Percentiles rank a stretch among this genome's conserved stretches.
Evolutionary conservation across 75 land plant genomes (phyloP).

Genomic region (Picea glauca): DNA sequence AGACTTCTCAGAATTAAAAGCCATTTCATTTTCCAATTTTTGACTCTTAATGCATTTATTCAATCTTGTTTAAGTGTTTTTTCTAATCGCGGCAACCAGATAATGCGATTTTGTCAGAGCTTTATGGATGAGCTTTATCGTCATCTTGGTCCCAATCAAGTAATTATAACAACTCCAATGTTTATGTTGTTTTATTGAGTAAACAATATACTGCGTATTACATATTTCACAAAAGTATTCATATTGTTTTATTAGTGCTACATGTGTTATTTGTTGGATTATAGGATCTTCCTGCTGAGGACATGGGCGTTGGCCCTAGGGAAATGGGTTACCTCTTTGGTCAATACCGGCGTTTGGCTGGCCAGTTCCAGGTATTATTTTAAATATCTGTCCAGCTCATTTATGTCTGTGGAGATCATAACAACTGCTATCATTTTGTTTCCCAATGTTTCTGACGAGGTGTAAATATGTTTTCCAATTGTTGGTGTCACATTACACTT

Average conservation of each 20-base stretch:
- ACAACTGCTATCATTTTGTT: no score
- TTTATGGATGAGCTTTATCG: constrained; percentile 95
- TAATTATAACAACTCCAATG: constrained; percentile 7
- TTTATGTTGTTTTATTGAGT: not conserved
- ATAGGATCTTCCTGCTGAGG: constrained; percentile 95
- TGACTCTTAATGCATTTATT: not conserved
- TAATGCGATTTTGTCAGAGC: constrained; percentile 99
- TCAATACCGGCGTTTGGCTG: constrained; percentile 87
- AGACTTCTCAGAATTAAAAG: not conserved
- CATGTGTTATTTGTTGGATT: constrained; percentile 2
- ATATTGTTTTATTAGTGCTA: no score
- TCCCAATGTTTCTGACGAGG: no score
- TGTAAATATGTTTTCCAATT: no score
- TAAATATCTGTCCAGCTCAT: no score
- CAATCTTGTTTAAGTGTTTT: constrained; percentile 8
- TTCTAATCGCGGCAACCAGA: constrained; percentile 30
- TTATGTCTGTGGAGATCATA: no score
- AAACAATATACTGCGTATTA: not conserved
- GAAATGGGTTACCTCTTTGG: constrained; percentile 99
- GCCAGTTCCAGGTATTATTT: constrained; percentile 81
- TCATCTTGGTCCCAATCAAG: constrained; percentile 93
- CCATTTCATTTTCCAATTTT: not conserved
- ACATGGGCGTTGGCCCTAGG: constrained; percentile 95
- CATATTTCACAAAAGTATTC: not conserved
- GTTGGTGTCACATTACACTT: no score